Base-by-base conservation (phyloP, 78 protist genomes). In the Dictyostelium capitatum region DNA sequence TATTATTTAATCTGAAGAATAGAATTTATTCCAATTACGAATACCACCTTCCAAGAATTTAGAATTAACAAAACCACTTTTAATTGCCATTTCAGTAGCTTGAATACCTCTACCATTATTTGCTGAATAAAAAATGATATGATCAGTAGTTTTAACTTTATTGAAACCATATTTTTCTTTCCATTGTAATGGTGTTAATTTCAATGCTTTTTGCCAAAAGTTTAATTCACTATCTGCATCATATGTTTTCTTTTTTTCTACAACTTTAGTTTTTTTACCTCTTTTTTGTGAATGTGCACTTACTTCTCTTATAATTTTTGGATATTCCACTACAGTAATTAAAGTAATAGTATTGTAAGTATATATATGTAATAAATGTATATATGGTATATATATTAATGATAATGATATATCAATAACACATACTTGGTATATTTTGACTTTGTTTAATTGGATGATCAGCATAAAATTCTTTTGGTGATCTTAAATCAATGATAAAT, bases 401-500 rank as follows among this genome's bases (percentile, higher is more conserved):
- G 1, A 10, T 64, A 25, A 15, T 69, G 51, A 10, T 62, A 48
- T 48, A 2, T 20, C 8, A 82, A 48, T 48, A 2, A 43, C 8
- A 82, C 80, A 48, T 83, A 83, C 91, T 87, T 87, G 93, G 93
- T 8, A 87, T 77, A 50, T 87, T 87, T 30, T 50, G 20, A 50
- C 56, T 28, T 32, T 59, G 59, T 51, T 87, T 74, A 37, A 87
- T 74, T 59, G 93, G 93, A 20, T 17, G 65, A 57, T 87, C 93
- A 64, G 83, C 93, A 77, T 32, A 87, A 74, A 87, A 87, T 51
- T 87, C 93, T 80, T 74, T 77, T 74, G 93, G 93, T 57, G 53
- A 73, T 51, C 93, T 53, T 6, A 87, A 62, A 87, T 87, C 93
- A 47, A 87, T 62, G 20, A 87, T 15, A n/a, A 51, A 51, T 30